Conservation (phyloP, 352 stramenopile genomes). For the Phytophthora pseudosyringae region DNA sequence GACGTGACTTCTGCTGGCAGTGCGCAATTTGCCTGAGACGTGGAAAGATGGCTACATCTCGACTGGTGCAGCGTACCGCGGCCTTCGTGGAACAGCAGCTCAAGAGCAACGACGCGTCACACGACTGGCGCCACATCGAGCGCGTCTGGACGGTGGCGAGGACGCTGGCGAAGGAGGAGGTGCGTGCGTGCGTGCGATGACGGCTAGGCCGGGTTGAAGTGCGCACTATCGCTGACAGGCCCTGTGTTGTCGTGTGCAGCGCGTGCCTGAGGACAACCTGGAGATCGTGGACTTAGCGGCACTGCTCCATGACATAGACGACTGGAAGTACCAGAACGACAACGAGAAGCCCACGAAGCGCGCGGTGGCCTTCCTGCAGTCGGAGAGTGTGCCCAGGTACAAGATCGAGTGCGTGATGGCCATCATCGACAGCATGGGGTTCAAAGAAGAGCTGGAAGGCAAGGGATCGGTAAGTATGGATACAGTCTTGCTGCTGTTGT, state of each 20-base stretch:
- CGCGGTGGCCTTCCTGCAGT: constrained; percentile 60
- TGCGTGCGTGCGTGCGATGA: constrained; percentile 22
- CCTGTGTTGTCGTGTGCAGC: constrained; percentile 31
- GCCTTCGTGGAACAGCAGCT: constrained; percentile 80
- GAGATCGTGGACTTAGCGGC: constrained; percentile 87
- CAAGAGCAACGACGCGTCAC: constrained; percentile 79
- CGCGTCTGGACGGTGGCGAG: constrained; percentile 84
- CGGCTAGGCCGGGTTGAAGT: too few species aligned
- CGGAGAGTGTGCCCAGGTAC: constrained; percentile 49
- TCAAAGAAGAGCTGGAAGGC: constrained; percentile 81
- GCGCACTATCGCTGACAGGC: too few species aligned
- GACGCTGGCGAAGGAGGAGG: constrained; percentile 79
- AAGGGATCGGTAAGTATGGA: constrained; percentile 22
- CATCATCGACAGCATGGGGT: constrained; percentile 86
- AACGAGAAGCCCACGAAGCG: constrained; percentile 60
- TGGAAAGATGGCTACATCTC: constrained; percentile 45
- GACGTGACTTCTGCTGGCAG: neutral
- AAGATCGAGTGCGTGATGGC: constrained; percentile 77
- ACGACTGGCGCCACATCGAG: constrained; percentile 91
- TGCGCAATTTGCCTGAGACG: constrained; percentile 17
- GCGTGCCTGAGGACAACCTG: constrained; percentile 57
- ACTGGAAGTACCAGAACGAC: constrained; percentile 88
- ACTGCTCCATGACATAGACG: constrained; percentile 91
- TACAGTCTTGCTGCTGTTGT: neutral
- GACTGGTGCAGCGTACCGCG: constrained; percentile 71